Evolutionary conservation across 345 rosid species (phyloP), one percentile per base, ranked within the genome.

Genomic region (Ceriops tagal): DNA sequence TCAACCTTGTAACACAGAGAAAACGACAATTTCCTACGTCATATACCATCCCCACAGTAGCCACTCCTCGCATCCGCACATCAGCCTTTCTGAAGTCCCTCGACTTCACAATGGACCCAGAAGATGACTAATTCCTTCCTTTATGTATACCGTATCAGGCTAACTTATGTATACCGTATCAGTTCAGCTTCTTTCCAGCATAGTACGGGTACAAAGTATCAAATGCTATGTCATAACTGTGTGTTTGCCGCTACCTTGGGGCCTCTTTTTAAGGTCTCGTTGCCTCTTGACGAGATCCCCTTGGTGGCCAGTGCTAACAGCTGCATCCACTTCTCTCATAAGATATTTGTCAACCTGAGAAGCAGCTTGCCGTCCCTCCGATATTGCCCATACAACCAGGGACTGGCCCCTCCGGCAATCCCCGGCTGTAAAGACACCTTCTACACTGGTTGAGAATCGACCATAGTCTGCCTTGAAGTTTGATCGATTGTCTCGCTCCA

Each of bases 341-440:
- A 96, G 87, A 79, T 70, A 92, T 27, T 79, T 85, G 72, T 96
- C 96, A 0, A 96, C 99, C 72, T 92, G 92, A 16, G 92, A 77
- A 52, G 99, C 99, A 3, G 98, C 86, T 83, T 96, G 99, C 43
- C 98, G 86, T 64, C 98, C 98, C 81, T 96, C 99, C 8, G 97
- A 85, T 71, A 96, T 96, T 26, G 98, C 99, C 99, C 99, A 96
- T 0, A 96, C 99, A 61, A 96, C 98, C 35, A 96, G 82, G 31
- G 99, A 92, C 79, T 96, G 99, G 16, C 98, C 99, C 0, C 99
- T 85, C 37, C 99, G 76, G 75, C 99, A 96, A 73, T 96, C 99
- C 63, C 98, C 99, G 5, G 99, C 99, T n/a, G 98, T 98, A 70
- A 96, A 96, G 1, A 96, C 82, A 11, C 99, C 97, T 28, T 89